Base-by-base conservation (phyloP, 1,284 basidiomycete genomes). In the Ganoderma boninense region DNA sequence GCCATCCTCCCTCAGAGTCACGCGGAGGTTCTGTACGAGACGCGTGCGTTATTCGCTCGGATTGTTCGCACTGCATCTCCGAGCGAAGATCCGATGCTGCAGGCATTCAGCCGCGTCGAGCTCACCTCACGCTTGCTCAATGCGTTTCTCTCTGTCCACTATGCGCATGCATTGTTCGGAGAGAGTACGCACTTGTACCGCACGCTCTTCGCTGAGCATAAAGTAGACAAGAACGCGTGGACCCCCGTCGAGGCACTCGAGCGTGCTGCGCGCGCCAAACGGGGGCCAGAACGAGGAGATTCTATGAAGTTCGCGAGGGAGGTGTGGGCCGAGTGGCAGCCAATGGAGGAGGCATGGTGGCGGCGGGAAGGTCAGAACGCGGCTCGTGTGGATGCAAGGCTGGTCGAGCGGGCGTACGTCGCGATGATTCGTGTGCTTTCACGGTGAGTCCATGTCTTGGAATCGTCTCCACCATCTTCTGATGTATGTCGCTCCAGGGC, bases 91-190 rank as follows among this genome's bases (percentile, higher is more conserved):
- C 63, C 71, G 14, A 67, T 80, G 69, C 75, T 79, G 1, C 38
- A 52, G 66, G 74, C 69, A 70, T 95, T 98, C 79, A 79, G 80
- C 2, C 78, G 85, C 59, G 94, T 97, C 40, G 69, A 79, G 2
- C 77, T 93, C 40, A 89, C 90, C 0, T 75, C 93, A 0, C 85
- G 87, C 1, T 85, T 98, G 10, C 78, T 97, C 73, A 95, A 95
- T 77, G 89, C 96, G 1, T 98, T 95, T 78, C 82, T 98, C 49
- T 89, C 93, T 2, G 92, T 97, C 0, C 88, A 93, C 74, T 90
- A 94, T 83, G 79, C 85, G 71, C 92, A 95, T 75, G 79, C 87
- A 0, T 82, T 86, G 2, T 79, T 94, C 52, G 85, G 87, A 35
- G 79, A 80, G 0, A 83, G 88, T 14, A 81, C 81, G 11, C 81